Conservation (phyloP, 108 stramenopile species). For the Cylindrotheca fusiformis region DNA sequence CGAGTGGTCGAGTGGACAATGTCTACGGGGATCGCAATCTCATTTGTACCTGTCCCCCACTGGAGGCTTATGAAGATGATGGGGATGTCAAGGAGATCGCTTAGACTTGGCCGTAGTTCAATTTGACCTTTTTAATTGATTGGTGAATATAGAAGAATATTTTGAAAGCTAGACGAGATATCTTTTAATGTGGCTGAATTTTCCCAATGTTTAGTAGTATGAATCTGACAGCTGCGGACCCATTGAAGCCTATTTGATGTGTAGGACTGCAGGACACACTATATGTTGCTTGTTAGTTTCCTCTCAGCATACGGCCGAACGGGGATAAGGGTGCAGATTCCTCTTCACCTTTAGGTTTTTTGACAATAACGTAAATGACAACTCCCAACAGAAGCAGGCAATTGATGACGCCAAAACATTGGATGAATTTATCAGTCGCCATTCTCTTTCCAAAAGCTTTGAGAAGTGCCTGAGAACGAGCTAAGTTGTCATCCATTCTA, state of each 20-base stretch:
- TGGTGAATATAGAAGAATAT: no score
- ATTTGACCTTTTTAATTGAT: no score
- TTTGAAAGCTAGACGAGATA: no score
- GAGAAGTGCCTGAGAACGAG: conserved; percentile 86
- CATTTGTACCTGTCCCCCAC: conserved; percentile 94
- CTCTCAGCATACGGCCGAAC: neutral
- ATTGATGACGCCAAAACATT: conserved; percentile 90
- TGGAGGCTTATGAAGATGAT: conserved; percentile 84
- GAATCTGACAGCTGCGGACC: no score
- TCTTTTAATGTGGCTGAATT: no score
- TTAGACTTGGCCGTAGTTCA: no score
- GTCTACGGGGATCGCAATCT: conserved; percentile 98
- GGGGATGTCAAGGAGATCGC: no score
- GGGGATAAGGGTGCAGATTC: conserved; percentile 23
- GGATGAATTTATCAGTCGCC: conserved; percentile 94
- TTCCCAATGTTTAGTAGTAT: no score
- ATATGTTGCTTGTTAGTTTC: no score
- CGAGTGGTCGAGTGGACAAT: conserved; percentile 96
- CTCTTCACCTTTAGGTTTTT: conserved; percentile 18
- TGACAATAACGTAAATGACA: conserved; percentile 75
- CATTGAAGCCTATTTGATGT: no score
- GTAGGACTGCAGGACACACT: no score
- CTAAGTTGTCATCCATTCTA: conserved; percentile 85
- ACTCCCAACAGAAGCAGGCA: conserved; percentile 81
- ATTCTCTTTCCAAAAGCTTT: conserved; percentile 92